Evolutionary conservation across 768 basidiomycete genomes (phyloP), one percentile per base, ranked within the genome.

Genomic region (Sporobolomyces phaffii): DNA sequence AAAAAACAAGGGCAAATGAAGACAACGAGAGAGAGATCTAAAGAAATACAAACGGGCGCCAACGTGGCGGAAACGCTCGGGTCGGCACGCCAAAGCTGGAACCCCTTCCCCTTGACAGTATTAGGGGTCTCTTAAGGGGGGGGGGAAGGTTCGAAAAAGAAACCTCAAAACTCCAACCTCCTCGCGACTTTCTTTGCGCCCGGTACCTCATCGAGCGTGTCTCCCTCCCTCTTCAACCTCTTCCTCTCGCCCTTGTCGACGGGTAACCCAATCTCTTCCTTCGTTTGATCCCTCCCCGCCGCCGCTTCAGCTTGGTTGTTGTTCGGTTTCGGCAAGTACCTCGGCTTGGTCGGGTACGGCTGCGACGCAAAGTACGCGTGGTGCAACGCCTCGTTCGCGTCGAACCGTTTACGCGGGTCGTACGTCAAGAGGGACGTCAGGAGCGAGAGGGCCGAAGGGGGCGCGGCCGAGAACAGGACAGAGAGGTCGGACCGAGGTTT

Each of bases 381-480:
- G 52, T 82, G 77, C 20, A 99, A 84, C 13, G 91, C 92, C 72
- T 92, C 86, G 78, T 81, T 82, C 15, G 91, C 90, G 31, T 83
- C 81, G 62, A 91, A 86, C 18, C 96, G 86, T 72, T 83, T 85
- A 38, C 85, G 81, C 6, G 96, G 96, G 75, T 98, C 91, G 73
- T 89, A 97, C 22, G 84, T 80, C 24, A 99, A 80, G 73, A 90
- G 88, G 75, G 84, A 86, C 64, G 81, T 82, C 36, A 97, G 82
- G 15, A 98, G 81, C 71, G 90, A 91, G 43, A 96, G 79, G 0
- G 90, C 86, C 65, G 93, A 91, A 10, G 85, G 83, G 47, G 85
- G 90, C 2, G 93, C 90, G 10, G 92, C 93, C 0, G 89, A 90
- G 80, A 99, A 94, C 58, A 96, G 83, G 72, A 89, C 86, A 38